phyloP scores from a whole-genome alignment of 2,329 filamentous ascomycete species.

The Periconia macrospinosa region DNA sequence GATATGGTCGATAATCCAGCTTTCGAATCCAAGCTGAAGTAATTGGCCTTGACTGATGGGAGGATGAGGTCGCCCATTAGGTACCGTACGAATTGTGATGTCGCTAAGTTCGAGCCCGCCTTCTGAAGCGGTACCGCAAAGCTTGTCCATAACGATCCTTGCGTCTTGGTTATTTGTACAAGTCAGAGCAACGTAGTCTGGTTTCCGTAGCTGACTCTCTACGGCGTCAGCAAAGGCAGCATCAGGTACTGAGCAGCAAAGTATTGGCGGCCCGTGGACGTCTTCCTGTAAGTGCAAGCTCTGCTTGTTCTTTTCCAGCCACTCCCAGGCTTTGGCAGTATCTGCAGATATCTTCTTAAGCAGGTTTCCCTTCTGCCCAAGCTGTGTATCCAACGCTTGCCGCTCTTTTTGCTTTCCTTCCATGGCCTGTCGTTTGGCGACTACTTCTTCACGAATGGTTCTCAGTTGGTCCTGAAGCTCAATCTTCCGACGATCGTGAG shows the following conservation, averaged over 20 bases:
- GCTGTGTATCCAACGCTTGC: slow-evolving; percentile 33
- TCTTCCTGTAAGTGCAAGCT: slow-evolving; percentile 66
- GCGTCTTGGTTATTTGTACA: slow-evolving; percentile 77
- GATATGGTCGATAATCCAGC: slow-evolving; percentile 77
- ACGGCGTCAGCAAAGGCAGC: slow-evolving; percentile 64
- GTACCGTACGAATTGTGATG: slow-evolving; percentile 69
- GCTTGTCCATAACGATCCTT: slow-evolving; percentile 66
- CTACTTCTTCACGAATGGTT: slow-evolving; percentile 19
- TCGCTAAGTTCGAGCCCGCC: slow-evolving; percentile 64
- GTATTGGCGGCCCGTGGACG: slow-evolving; percentile 78
- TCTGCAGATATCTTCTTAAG: slow-evolving; percentile 65
- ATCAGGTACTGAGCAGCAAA: slow-evolving; percentile 79
- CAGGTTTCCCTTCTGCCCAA: slow-evolving; percentile 55
- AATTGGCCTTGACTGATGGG: slow-evolving; percentile 62
- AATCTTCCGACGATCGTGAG: slow-evolving; percentile 49
- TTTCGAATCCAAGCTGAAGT: slow-evolving; percentile 67
- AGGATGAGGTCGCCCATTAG: slow-evolving; percentile 58
- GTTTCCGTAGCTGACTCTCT: slow-evolving; percentile 57
- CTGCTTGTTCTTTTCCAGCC: slow-evolving; percentile 72
- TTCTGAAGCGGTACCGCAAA: slow-evolving; percentile 52
- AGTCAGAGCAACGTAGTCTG: slow-evolving; percentile 67
- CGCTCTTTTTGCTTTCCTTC: slow-evolving; percentile 30
- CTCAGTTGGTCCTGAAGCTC: slow-evolving; percentile 47
- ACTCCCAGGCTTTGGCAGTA: slow-evolving; percentile 72
- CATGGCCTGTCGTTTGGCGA: slow-evolving; percentile 7